Conservation (phyloP, 805 yeast genomes). For the Allodekkera sacchari region DNA sequence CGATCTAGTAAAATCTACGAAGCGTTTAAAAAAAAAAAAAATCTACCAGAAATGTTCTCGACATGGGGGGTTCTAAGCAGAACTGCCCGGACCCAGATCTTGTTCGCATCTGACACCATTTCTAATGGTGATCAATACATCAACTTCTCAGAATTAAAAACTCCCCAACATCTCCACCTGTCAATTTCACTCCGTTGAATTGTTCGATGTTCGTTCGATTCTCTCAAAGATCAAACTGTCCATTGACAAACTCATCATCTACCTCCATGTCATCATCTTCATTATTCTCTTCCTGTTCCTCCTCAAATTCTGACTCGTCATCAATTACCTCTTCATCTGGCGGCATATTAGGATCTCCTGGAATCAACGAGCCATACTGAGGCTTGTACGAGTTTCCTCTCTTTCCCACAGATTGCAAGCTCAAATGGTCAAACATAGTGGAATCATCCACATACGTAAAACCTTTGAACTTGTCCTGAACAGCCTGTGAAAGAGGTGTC, state of each 20-base stretch:
- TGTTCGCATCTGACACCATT: too few species aligned
- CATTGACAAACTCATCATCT: slow-evolving; percentile 81
- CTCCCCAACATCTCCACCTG: too few species aligned
- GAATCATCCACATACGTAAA: slow-evolving; percentile 95
- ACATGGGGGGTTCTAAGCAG: too few species aligned
- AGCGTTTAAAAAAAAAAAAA: too few species aligned
- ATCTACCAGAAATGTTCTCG: too few species aligned
- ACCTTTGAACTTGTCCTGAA: slow-evolving; percentile 95
- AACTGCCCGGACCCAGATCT: too few species aligned
- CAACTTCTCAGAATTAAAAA: too few species aligned
- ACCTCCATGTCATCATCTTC: slow-evolving; percentile 41
- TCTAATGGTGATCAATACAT: too few species aligned
- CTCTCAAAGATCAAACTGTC: slow-evolving; percentile 84
- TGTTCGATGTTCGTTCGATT: too few species aligned
- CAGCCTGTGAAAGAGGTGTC: slow-evolving; percentile 88
- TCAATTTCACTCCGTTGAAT: too few species aligned
- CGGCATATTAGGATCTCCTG: slow-evolving; percentile 72
- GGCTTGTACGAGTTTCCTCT: slow-evolving; percentile 31
- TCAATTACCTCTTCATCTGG: slow-evolving; percentile 81
- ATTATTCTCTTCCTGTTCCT: slow-evolving; percentile 32
- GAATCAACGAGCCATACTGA: slow-evolving; percentile 59
- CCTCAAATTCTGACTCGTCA: slow-evolving; percentile 45
- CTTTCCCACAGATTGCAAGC: slow-evolving; percentile 25
- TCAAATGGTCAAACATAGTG: slow-evolving; percentile 78
- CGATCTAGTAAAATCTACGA: too few species aligned